A percentile compares a stretch with the other conserved stretches of the same genome.
Conservation (phyloP, 495 filamentous ascomycete species). For the Podospora didyma region DNA sequence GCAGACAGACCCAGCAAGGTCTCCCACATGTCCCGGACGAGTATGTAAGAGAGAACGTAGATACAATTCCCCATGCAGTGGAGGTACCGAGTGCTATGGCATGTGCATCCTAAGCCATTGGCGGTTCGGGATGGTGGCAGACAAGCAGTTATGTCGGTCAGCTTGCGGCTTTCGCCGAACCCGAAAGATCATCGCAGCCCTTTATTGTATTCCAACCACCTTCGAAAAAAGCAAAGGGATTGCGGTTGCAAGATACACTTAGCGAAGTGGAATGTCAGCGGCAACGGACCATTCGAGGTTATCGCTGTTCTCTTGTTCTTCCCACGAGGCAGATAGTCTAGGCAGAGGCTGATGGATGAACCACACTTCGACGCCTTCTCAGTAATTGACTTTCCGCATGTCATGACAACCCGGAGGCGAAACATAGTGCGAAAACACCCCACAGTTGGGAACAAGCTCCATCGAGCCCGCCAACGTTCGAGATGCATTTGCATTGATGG, state of each 20-base stretch:
- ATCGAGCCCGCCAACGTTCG: background rate
- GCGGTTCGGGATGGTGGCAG: background rate
- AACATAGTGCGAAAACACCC: background rate
- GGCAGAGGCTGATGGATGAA: too few species aligned
- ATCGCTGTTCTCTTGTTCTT: background rate
- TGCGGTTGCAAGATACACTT: too few species aligned
- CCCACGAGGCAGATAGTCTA: background rate
- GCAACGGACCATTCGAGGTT: background rate
- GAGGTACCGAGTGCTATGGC: background rate
- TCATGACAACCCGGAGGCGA: too few species aligned
- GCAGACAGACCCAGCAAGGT: too few species aligned
- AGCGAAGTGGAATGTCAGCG: too few species aligned
- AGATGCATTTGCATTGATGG: too few species aligned
- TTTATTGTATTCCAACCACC: background rate
- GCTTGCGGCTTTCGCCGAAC: slow-evolving; percentile 7
- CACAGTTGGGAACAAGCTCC: background rate
- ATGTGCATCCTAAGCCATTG: background rate
- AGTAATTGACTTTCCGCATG: background rate
- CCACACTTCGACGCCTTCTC: too few species aligned
- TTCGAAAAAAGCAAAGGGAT: background rate
- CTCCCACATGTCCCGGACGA: too few species aligned
- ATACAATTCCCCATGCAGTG: too few species aligned
- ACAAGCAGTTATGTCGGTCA: background rate
- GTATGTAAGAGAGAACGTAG: too few species aligned
- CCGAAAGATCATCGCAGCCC: background rate